phyloP scores from a whole-genome alignment of 2,329 filamentous ascomycete genomes.

The Neurospora crassa region DNA sequence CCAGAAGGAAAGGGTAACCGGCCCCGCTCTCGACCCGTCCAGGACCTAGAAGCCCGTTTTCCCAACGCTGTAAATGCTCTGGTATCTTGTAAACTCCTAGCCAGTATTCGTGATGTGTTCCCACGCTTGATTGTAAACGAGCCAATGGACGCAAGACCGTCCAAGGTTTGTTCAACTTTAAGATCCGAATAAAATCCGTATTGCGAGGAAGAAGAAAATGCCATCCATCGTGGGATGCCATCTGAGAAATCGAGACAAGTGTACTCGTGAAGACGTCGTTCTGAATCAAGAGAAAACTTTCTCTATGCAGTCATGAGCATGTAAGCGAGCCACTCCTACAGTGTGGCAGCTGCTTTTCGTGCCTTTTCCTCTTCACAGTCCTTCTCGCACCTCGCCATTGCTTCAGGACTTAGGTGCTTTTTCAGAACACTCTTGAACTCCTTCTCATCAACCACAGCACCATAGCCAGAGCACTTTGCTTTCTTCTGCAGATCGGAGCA shows the following conservation, averaged over 20 bases:
- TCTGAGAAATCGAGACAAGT: background rate
- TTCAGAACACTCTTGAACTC: conserved; percentile 77
- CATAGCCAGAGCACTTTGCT: conserved; percentile 85
- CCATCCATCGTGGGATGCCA: background rate
- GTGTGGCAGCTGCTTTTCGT: background rate
- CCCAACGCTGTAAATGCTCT: background rate
- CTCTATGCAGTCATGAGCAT: background rate
- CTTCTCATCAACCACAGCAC: conserved; percentile 78
- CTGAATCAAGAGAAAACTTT: background rate
- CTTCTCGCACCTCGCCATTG: conserved; percentile 6
- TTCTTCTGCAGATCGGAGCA: conserved; percentile 92
- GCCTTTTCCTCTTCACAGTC: background rate
- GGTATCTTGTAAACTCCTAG: background rate
- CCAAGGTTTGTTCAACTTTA: background rate
- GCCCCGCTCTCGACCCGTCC: background rate
- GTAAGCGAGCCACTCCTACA: background rate
- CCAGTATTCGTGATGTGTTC: background rate
- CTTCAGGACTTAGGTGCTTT: conserved; percentile 44
- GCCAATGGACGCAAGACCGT: background rate
- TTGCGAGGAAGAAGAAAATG: background rate
- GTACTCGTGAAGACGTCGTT: background rate
- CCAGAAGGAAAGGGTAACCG: background rate
- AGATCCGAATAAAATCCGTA: background rate
- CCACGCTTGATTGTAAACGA: background rate
- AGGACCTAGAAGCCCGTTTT: background rate